Base-by-base conservation (phyloP, 2,329 filamentous ascomycete genomes). In the Aureobasidium sp. region DNA sequence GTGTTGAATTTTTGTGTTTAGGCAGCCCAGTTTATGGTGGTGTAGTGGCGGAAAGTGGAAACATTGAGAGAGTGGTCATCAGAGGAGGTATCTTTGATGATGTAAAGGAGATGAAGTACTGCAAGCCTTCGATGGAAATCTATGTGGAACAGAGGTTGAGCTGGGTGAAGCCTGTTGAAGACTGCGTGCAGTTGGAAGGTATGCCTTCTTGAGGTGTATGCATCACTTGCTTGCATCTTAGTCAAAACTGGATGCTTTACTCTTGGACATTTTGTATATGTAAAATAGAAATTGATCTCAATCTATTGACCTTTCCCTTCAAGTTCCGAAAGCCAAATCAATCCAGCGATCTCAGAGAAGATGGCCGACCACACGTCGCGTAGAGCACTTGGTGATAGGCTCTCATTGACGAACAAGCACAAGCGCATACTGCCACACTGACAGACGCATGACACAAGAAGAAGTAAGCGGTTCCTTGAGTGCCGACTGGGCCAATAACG, bases 71-170 rank as follows among this genome's bases (percentile, higher is more conserved):
- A 47, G 73, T 69, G 61, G 66, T 71, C 29, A 63, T 73, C 49
- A 72, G 78, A 72, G 72, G 72, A 22, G 77, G 78, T 41, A 73
- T 76, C 2, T 66, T 80, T 57, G 78, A 80, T 58, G 76, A 77
- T 63, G 58, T 68, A 37, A 70, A 72, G 31, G 71, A 72, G 9
- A 63, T 79, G 22, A 71, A 73, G 47, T 69, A 74, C 27, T 69
- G 70, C 45, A 75, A 76, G 67, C 75, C 75, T 31, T 70, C 64
- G n/a, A 69, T 73, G 1, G 78, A 80, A 70, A 66, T 80, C 42
- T 80, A 69, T 64, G 68, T 69, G 22, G 64, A 68, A 45, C 64
- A 67, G 47, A 72, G 77, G 62, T 70, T 74, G 15, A 67, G 70
- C 44, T 80, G 78, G 78, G 69, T 79, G 5, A 56, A 63, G 12